phyloP scores from a whole-genome alignment of 2,329 filamentous ascomycete species.

The Monilinia vaccinii-corymbosi region DNA sequence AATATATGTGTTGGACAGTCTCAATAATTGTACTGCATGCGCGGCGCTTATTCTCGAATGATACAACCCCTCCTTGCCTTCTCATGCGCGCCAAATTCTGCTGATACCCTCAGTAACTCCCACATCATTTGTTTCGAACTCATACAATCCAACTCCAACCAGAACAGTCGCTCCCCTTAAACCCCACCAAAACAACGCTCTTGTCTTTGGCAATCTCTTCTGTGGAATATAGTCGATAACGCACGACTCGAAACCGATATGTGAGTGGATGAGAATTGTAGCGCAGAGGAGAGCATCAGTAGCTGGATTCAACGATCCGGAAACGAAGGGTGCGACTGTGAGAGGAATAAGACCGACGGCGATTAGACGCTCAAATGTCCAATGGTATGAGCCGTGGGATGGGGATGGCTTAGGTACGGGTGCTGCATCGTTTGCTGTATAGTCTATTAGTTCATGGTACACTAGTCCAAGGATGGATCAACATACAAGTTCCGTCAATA shows the following conservation, averaged over 20 bases:
- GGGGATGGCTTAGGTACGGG: conserved; percentile 63
- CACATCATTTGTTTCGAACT: conserved; percentile 98
- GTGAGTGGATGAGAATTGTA: conserved; percentile 80
- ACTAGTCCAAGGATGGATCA: not conserved
- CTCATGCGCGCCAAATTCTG: conserved; percentile 77
- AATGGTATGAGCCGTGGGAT: conserved; percentile 92
- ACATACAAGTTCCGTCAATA: conserved; percentile 65
- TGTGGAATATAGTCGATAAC: conserved; percentile 87
- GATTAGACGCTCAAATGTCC: conserved; percentile 87
- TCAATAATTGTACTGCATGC: conserved; percentile 4
- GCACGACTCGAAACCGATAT: conserved; percentile 86
- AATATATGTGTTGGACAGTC: not conserved
- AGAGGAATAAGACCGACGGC: conserved; percentile 77
- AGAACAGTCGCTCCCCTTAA: conserved; percentile 71
- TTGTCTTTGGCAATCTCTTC: conserved; percentile 57
- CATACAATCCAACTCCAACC: conserved; percentile 84
- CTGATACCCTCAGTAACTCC: conserved; percentile 84
- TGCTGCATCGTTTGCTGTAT: conserved; percentile 74
- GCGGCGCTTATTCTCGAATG: not conserved
- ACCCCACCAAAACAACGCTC: conserved; percentile 63
- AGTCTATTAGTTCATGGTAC: conserved; percentile 19
- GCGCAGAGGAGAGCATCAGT: conserved; percentile 80
- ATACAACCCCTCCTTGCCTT: conserved; percentile 4
- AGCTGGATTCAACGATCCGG: conserved; percentile 81
- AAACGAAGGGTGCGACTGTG: conserved; percentile 83